Percentiles rank a stretch among this genome's conserved stretches.
Conservation (phyloP, 306 rosid genomes). For the Abrus precatorius region DNA sequence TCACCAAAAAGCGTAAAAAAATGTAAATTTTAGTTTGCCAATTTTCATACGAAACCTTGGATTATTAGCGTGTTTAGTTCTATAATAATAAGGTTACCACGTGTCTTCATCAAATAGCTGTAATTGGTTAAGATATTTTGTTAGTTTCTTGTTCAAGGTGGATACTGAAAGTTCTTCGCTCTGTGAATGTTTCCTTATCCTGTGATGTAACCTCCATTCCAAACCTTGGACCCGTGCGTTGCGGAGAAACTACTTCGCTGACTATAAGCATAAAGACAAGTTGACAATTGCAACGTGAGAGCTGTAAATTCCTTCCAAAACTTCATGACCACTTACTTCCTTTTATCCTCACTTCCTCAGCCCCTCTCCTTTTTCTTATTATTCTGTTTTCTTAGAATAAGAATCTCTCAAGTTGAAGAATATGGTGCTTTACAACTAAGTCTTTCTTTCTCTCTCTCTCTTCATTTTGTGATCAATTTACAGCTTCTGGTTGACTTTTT, state of each 20-base stretch:
- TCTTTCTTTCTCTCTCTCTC: background rate
- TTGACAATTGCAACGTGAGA: conserved; percentile 35
- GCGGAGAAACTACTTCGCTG: conserved; percentile 11
- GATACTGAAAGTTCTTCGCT: conserved; percentile 22
- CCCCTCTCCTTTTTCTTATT: background rate
- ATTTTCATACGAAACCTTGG: conserved; percentile 9
- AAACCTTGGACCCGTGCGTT: conserved; percentile 1
- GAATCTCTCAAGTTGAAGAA: conserved; percentile 18
- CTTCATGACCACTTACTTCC: background rate
- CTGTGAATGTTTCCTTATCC: conserved; percentile 11
- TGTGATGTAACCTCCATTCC: conserved; percentile 40
- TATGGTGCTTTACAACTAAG: conserved; percentile 27
- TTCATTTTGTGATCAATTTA: conserved; percentile 23
- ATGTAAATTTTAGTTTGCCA: conserved; percentile 31
- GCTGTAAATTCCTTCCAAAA: conserved; percentile 32
- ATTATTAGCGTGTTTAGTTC: conserved; percentile 24
- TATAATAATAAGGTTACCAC: conserved; percentile 4
- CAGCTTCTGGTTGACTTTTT: conserved; percentile 49
- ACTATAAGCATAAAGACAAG: conserved; percentile 10
- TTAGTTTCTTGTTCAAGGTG: conserved; percentile 40
- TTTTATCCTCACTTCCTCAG: background rate
- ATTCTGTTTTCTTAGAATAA: conserved; percentile 1
- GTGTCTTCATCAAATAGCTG: conserved; percentile 22
- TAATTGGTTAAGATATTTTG: conserved; percentile 28
- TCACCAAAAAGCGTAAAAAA: conserved; percentile 11